Evolutionary conservation across 1,139 yeast genomes (phyloP).

Genomic region (Scheffersomyces titani): DNA sequence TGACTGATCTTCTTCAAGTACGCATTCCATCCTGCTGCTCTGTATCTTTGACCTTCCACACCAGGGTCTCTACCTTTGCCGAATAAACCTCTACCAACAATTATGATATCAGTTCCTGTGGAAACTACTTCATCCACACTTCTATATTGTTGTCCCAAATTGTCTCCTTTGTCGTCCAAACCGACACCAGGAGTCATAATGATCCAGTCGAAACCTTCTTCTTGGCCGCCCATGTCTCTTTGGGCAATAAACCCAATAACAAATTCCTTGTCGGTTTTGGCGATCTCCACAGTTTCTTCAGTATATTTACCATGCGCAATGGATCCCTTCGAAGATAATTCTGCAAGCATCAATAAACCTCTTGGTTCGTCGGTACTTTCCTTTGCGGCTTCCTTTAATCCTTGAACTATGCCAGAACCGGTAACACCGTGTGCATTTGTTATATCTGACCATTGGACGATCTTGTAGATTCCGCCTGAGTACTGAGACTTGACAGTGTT

Average conservation of each 20-base stretch:
- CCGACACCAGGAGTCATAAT: constrained; percentile 99
- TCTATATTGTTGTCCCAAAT: constrained; percentile 94
- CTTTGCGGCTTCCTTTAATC: constrained; percentile 78
- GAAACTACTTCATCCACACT: constrained; percentile 81
- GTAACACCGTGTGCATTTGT: constrained; percentile 98
- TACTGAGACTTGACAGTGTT: constrained; percentile 95
- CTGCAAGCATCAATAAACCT: constrained; percentile 94
- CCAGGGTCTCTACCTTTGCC: constrained; percentile 95
- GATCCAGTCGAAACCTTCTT: constrained; percentile 90
- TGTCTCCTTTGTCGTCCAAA: constrained; percentile 95
- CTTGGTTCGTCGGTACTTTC: constrained; percentile 71
- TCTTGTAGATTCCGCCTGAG: constrained; percentile 83
- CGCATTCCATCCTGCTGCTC: constrained; percentile 93
- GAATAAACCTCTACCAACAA: constrained; percentile 95
- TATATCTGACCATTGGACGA: constrained; percentile 93
- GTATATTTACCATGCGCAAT: constrained; percentile 93
- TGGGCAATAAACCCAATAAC: constrained; percentile 98
- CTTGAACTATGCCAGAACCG: constrained; percentile 90
- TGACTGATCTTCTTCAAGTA: constrained; percentile 50
- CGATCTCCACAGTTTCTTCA: constrained; percentile 81
- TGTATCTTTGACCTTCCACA: constrained; percentile 84
- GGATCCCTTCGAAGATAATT: constrained; percentile 89
- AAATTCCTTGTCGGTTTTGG: constrained; percentile 81
- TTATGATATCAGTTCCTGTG: constrained; percentile 88
- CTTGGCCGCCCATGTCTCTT: constrained; percentile 77